Conservation (phyloP, 129 eudicot species). For the Ambrosia trifida region DNA sequence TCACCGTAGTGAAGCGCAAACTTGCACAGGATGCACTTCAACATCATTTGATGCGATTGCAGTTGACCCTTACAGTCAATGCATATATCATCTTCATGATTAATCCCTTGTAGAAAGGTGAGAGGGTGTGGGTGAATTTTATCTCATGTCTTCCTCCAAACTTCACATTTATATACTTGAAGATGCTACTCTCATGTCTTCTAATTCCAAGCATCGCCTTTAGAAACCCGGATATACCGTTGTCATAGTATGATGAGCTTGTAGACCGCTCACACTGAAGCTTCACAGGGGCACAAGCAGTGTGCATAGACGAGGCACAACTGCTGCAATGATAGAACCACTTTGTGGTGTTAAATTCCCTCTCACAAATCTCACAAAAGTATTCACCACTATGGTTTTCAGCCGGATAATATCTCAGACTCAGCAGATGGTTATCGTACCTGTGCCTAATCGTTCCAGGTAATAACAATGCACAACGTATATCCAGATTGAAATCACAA, state of each 20-base stretch:
- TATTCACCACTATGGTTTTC: too few relatives aligned
- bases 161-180: not conserved
- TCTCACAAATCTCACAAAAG: too few relatives aligned
- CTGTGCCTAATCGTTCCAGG: not conserved
- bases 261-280: not conserved
- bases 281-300: not conserved
- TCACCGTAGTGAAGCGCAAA: too few relatives aligned
- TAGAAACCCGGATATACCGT: too few relatives aligned
- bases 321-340: conserved; percentile 23
- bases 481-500: conserved; percentile 4
- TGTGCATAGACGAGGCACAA: conserved; percentile 1
- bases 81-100: not conserved
- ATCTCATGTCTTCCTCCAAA: not conserved
- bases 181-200: not conserved
- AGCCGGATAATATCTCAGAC: not conserved
- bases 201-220: too few relatives aligned
- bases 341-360: not conserved
- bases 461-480: not conserved
- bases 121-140: not conserved
- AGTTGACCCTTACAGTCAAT: too few relatives aligned
- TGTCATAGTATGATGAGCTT: too few relatives aligned
- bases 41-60: too few relatives aligned
- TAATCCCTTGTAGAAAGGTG: not conserved
- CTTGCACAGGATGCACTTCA: too few relatives aligned
- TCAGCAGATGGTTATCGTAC: conserved; percentile 10